Conservation (phyloP, 441 rosid genomes). For the Pelargonium cotyledonis region DNA sequence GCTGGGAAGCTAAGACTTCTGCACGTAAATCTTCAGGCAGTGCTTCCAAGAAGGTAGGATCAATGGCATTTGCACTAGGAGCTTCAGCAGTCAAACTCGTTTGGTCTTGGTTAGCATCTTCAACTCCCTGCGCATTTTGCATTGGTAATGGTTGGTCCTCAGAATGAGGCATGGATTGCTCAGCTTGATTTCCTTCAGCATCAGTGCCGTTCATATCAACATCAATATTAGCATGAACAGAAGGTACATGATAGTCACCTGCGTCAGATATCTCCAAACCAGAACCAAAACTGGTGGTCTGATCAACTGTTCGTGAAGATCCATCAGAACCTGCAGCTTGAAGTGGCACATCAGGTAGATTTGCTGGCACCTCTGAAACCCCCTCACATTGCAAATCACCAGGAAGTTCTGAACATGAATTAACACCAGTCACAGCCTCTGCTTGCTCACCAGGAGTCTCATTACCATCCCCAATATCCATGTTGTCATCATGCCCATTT, state of each 20-base stretch:
- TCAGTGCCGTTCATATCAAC: slow-evolving; percentile 72
- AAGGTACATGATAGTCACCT: slow-evolving; percentile 33
- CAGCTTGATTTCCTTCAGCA: slow-evolving; percentile 52
- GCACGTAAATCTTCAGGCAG: slow-evolving; percentile 92
- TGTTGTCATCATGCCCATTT: slow-evolving; percentile 38
- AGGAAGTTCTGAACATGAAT: slow-evolving; percentile 39
- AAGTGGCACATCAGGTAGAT: slow-evolving; percentile 31
- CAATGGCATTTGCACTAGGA: slow-evolving; percentile 70
- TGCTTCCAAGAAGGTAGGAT: slow-evolving; percentile 96
- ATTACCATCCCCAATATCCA: slow-evolving; percentile 74
- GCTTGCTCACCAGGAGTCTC: slow-evolving; percentile 37
- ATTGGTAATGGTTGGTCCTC: slow-evolving; percentile 43
- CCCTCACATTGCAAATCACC: slow-evolving; percentile 31
- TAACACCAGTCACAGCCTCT: slow-evolving; percentile 36
- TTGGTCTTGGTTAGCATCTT: slow-evolving; percentile 51
- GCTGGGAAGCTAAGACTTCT: slow-evolving; percentile 98
- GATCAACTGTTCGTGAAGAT: slow-evolving; percentile 28
- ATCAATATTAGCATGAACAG: slow-evolving; percentile 44
- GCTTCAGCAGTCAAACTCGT: slow-evolving; percentile 35
- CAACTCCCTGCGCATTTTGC: slow-evolving; percentile 37
- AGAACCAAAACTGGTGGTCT: slow-evolving; percentile 25
- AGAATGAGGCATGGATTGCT: slow-evolving; percentile 37
- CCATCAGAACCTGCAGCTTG: slow-evolving; percentile 28
- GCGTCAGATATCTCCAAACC: slow-evolving; percentile 33
- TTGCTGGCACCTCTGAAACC: slow-evolving; percentile 32